Evolutionary conservation across 2,329 filamentous ascomycete species (phyloP).

Genomic region (Fusarium protoensiforme): DNA sequence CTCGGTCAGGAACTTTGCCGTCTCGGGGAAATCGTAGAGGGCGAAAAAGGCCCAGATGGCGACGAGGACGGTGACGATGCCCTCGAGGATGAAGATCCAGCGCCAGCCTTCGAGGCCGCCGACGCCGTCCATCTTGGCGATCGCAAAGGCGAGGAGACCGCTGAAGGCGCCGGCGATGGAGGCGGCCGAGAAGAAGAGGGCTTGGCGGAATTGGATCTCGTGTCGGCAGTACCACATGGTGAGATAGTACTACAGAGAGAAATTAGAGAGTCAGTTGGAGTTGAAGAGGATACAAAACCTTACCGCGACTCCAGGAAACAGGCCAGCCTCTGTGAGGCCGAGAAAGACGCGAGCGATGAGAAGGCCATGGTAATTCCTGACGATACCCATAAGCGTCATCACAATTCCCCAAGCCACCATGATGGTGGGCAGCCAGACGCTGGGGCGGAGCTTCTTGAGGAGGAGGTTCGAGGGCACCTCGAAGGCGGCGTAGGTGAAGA

Average conservation of each 20-base stretch:
- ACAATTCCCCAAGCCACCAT: constrained; percentile 71
- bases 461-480: constrained; percentile 83
- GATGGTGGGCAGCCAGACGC: constrained; percentile 79
- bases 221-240: constrained; percentile 70
- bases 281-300: constrained; percentile 9
- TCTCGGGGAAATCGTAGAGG: constrained; percentile 84
- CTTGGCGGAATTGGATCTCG: constrained; percentile 66
- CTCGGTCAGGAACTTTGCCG: constrained; percentile 77
- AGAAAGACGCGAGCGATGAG: constrained; percentile 66
- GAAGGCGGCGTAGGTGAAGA: constrained; percentile 80
- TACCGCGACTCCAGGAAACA: constrained; percentile 72
- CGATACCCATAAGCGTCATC: constrained; percentile 66
- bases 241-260: constrained; percentile 57
- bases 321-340: constrained; percentile 73
- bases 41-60: constrained; percentile 76
- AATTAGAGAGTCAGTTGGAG: neutral
- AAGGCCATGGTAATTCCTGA: constrained; percentile 59
- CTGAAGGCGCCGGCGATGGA: constrained; percentile 83
- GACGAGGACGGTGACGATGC: constrained; percentile 75
- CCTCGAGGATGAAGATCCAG: constrained; percentile 78
- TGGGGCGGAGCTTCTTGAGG: constrained; percentile 78
- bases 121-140: constrained; percentile 75
- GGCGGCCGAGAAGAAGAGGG: constrained; percentile 85
- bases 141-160: constrained; percentile 76
- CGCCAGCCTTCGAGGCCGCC: constrained; percentile 69